Evolutionary conservation across 441 rosid species (phyloP), one percentile per base, ranked within the genome.

Genomic region (Brassica hybrid): DNA sequence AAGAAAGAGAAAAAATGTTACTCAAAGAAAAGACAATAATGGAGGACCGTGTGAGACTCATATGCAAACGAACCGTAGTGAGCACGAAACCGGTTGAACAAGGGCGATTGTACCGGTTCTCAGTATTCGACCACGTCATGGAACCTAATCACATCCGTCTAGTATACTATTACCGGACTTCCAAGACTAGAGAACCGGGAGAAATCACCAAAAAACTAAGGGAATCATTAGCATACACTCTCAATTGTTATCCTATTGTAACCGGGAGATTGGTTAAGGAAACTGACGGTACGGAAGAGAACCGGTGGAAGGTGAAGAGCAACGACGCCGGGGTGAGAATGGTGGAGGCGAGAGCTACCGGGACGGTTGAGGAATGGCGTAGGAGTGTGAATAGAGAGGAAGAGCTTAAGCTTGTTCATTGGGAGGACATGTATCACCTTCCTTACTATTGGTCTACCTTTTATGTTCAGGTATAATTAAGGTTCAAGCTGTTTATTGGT

Each of bases 401-500:
- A 68, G 96, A 93, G 83, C 75, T 82, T 50, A 79, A 58, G 77
- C 94, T 89, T 77, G 76, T 86, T 73, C 81, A 88, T 27, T 93
- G 96, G 97, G 96, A 93, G 74, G 93, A 87, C 0, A 84, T 91
- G 85, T 75, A 66, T 50, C 81, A 75, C 7, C 76, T 45, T 21
- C 86, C 90, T 13, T 88, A 86, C 43, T 89, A 84, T 69, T 93
- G 96, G 98, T 85, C 98, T 54, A 85, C 96, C 10, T 86, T 89
- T 86, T 82, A 90, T 79, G 79, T 88, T 58, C 92, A 93, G 90
- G 96, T 90, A 54, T 11, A 38, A 38, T n/a, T 13, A 18, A 45
- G 6, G 2, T 12, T 45, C 52, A 45, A 21, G 23, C n/a, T n/a
- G n/a, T n/a, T n/a, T n/a, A n/a, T n/a, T n/a, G n/a, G n/a, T n/a